These are phyloP conservation scores for Amanita pallidorosea DNA, from an alignment of 768 basidiomycete genomes.

Conservation along the genomic window DNA sequence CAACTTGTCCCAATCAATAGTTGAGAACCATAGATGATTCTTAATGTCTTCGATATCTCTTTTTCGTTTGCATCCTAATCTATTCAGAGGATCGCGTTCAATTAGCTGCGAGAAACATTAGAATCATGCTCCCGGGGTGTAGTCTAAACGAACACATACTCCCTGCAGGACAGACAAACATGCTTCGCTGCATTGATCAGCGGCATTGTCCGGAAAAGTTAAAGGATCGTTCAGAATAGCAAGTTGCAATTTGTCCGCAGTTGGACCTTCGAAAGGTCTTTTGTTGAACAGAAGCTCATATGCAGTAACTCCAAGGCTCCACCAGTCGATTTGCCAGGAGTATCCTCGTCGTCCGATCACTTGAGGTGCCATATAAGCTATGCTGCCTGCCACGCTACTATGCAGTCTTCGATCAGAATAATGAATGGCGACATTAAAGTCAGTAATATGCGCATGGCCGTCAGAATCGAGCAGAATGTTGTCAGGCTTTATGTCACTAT, in stretches of 20 bases:
- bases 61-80: conserved; percentile 71
- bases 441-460: conserved; percentile 95
- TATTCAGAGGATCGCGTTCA: conserved; percentile 66
- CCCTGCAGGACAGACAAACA: conserved; percentile 56
- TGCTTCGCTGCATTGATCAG: conserved; percentile 49
- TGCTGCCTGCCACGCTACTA: conserved; percentile 92
- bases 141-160: conserved; percentile 33
- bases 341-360: conserved; percentile 90
- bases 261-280: conserved; percentile 87
- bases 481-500: conserved; percentile 92
- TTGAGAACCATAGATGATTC: conserved; percentile 75
- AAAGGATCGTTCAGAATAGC: conserved; percentile 77
- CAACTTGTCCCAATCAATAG: conserved; percentile 72
- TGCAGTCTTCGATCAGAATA: conserved; percentile 84
- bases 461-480: conserved; percentile 90
- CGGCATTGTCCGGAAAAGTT: conserved; percentile 62
- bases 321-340: conserved; percentile 90
- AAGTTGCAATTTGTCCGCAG: conserved; percentile 78
- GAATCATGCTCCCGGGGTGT: conserved; percentile 6
- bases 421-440: conserved; percentile 98
- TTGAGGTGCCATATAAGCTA: conserved; percentile 99
- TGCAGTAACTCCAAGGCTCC: conserved; percentile 86
- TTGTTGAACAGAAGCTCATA: conserved; percentile 80
- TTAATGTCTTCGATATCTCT: conserved; percentile 70
- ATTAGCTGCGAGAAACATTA: conserved; percentile 48